A percentile compares a stretch with the other conserved stretches of the same genome.
Evolutionary conservation across 805 yeast species (phyloP).

Genomic region (Grigorovia transvaalensis): DNA sequence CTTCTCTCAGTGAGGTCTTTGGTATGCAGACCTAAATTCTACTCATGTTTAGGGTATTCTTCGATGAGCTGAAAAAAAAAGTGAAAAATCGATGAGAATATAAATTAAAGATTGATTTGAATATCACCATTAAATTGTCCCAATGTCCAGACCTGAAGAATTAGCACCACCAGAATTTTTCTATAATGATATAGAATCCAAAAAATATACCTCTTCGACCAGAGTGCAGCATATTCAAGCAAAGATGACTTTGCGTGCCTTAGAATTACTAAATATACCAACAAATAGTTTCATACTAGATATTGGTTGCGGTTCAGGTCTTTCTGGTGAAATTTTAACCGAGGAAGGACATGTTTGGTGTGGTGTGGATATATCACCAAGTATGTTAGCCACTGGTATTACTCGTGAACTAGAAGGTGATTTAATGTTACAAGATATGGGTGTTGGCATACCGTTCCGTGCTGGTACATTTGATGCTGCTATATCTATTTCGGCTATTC

Average conservation of each 20-base stretch:
- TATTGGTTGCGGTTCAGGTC: slow-evolving; percentile 95
- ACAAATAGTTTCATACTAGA: slow-evolving; percentile 64
- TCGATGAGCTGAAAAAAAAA: neutral
- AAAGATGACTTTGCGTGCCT: slow-evolving; percentile 88
- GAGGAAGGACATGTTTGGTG: slow-evolving; percentile 94
- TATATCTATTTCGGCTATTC: slow-evolving; percentile 87
- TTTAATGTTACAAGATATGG: slow-evolving; percentile 83
- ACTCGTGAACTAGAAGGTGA: slow-evolving; percentile 94
- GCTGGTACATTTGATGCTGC: slow-evolving; percentile 97
- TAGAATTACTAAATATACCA: slow-evolving; percentile 74
- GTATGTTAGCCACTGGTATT: slow-evolving; percentile 90
- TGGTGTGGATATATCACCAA: slow-evolving; percentile 93
- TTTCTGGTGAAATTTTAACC: slow-evolving; percentile 84
- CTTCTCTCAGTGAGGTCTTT: no score
- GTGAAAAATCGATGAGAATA: neutral
- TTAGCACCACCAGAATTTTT: slow-evolving; percentile 95
- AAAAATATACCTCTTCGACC: slow-evolving; percentile 82
- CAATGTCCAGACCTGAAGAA: slow-evolving; percentile 92
- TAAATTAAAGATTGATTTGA: neutral
- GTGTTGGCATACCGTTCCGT: slow-evolving; percentile 87
- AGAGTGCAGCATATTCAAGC: slow-evolving; percentile 99
- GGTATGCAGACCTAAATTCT: neutral
- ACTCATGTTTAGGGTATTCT: neutral
- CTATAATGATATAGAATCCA: slow-evolving; percentile 82
- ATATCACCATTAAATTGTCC: neutral